Percentiles rank a stretch among this genome's conserved stretches.
These are phyloP conservation scores for Fusarium chlamydosporum DNA, from an alignment of 2,329 filamentous ascomycete genomes.

Conservation along the genomic window DNA sequence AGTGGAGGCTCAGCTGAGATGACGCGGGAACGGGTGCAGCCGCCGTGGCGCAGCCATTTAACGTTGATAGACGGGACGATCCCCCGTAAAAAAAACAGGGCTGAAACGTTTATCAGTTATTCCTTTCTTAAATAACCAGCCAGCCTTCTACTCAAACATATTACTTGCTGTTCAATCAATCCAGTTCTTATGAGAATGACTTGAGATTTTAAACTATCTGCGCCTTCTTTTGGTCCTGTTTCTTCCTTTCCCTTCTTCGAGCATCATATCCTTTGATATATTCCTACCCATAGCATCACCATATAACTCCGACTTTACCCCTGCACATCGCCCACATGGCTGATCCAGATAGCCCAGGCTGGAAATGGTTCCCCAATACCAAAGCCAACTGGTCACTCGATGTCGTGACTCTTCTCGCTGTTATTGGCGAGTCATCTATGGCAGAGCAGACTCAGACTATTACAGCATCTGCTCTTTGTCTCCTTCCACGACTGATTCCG, in stretches of 20 bases:
- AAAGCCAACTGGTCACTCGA: slow-evolving; percentile 68
- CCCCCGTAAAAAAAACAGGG: slow-evolving; percentile 8
- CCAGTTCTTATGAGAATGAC: background rate
- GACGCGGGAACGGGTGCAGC: slow-evolving; percentile 33
- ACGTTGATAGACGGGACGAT: background rate
- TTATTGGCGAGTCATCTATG: slow-evolving; percentile 73
- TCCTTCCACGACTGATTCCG: slow-evolving; percentile 72
- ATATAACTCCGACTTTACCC: background rate
- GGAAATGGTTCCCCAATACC: slow-evolving; percentile 62
- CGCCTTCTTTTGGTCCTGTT: background rate
- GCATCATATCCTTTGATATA: background rate
- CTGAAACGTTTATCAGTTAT: slow-evolving; percentile 20
- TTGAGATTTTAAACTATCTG: background rate
- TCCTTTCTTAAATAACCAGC: slow-evolving; percentile 2
- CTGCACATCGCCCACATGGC: slow-evolving; percentile 43
- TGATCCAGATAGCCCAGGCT: slow-evolving; percentile 46
- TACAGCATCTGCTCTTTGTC: slow-evolving; percentile 70
- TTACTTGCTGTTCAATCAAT: background rate
- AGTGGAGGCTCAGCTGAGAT: slow-evolving; percentile 29
- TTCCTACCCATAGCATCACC: background rate
- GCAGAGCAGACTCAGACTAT: slow-evolving; percentile 70
- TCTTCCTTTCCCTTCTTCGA: background rate
- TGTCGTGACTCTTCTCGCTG: slow-evolving; percentile 73
- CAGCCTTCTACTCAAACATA: too few relatives aligned
- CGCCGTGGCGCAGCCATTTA: slow-evolving; percentile 33